Base-by-base conservation (phyloP, 768 basidiomycete genomes). In the Mycena haematopus region DNA sequence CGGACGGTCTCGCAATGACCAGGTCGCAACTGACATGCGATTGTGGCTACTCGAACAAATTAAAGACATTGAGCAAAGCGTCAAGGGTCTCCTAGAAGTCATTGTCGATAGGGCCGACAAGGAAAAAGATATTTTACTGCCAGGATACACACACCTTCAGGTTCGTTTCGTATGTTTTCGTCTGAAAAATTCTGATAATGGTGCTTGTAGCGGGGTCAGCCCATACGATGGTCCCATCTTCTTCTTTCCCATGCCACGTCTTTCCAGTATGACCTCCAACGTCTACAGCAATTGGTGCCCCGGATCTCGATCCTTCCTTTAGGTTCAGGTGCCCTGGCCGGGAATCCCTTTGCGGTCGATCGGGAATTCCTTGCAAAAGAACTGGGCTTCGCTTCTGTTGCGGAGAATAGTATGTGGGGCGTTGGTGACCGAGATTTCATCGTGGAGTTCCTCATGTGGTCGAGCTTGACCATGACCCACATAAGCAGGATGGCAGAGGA, bases 101-200 rank as follows among this genome's bases (percentile, higher is more conserved):
- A 89, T 99, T 80, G 89, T 92, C 15, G 92, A 94, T 70, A 85
- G 96, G 44, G 96, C 97, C 5, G 94, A 97, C 74, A 90, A 90
- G 74, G 97, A 99, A 76, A 91, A 93, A 67, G 91, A 95, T 63
- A 84, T 90, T 55, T 77, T 99, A 47, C 83, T 99, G 70, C 97
- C 97, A 17, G 97, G 97, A 7, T 99, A 99, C 76, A 99, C 97
- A 0, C 97, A 99, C 78, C 82, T 99, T 40, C 96, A 98, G 85
- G 96, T 93, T 70, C 52, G 79, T 67, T 35, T 17, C 27, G 7
- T 42, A 22, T 54, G 6, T 31, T 31, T 29, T 53, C 52, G 24
- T 29, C 33, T 45, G 14, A 22, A 15, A 25, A 44, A 19, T 45
- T 15, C 36, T 36, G 44, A 50, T 44, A 54, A 58, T 44, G 6